These are phyloP conservation scores for Solanum chilense DNA, from an alignment of 257 asterid genomes.

Conservation along the genomic window DNA sequence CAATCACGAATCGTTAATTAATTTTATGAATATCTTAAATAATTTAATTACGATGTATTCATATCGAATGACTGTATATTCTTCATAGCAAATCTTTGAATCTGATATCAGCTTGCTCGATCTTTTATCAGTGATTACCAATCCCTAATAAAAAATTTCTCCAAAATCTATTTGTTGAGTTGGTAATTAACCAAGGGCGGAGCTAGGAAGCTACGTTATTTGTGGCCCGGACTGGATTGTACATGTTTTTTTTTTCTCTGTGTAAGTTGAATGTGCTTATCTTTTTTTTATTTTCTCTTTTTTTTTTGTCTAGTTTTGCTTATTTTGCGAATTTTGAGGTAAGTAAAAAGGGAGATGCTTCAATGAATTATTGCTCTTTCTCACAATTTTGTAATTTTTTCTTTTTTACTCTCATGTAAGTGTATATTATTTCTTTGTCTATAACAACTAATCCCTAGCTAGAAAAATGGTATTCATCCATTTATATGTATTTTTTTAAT, in stretches of 20 bases:
- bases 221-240: background rate
- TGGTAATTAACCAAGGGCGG: background rate
- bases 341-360: slow-evolving; percentile 6
- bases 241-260: background rate
- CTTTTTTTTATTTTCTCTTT: background rate
- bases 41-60: too few relatives aligned
- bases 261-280: background rate
- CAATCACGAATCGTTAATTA: background rate
- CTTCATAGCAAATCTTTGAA: background rate
- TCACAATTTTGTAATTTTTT: slow-evolving; percentile 1
- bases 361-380: slow-evolving; percentile 1
- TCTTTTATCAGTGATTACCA: background rate
- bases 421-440: background rate
- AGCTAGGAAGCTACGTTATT: background rate
- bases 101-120: background rate
- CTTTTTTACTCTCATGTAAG: background rate
- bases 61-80: background rate
- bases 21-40: background rate
- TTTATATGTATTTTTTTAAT: background rate
- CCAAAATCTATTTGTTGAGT: background rate
- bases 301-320: background rate
- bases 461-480: background rate
- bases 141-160: background rate
- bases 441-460: background rate
- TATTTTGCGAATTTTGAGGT: background rate